Evolutionary conservation across 129 eudicot genomes (phyloP), one percentile per base, ranked within the genome.

Genomic region (Flaveria ramosissima): DNA sequence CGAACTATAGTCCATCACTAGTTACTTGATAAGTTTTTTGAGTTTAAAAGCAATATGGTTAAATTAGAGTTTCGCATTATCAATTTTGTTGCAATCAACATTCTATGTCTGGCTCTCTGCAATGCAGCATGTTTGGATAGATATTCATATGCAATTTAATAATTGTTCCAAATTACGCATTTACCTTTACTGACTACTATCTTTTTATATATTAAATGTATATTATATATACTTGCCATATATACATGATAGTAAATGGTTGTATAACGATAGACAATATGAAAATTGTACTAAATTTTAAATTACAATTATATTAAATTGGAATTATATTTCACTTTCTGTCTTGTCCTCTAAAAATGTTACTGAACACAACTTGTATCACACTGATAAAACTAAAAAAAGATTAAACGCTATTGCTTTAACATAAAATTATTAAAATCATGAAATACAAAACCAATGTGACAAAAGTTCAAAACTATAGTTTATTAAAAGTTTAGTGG

Each of bases 401-500:
- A 61, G 21, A 21, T 24, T 0, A 61, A 24, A 36, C 12, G 11
- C 14, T 26, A 16, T 14, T 20, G 43, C 26, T 74, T 46, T 59
- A 17, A 20, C 23, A 14, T 60, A 75, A 20, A 47, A 46, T 11
- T 36, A 48, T 55, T 41, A 76, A 50, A 62, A 30, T 39, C 24
- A 32, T 11, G 46, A 51, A 13, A 41, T 47, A 63, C 21, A 75
- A 75, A 65, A 76, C 52, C 9, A 64, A 27, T 3, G 77, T 79
- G 78, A 21, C 30, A 1, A n/a, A n/a, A n/a, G n/a, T n/a, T n/a
- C n/a, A n/a, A 26, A 61, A 1, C 16, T 8, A 2, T 9, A 80
- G 16, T 2, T 21, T 41, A 65, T 43, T 0, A 65, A 24, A 73
- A 32, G 17, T 66, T 15, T 72, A 72, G 79, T 64, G 77, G 83